phyloP scores from a whole-genome alignment of 2,329 filamentous ascomycete genomes.

The Sclerotinia trifoliorum region DNA sequence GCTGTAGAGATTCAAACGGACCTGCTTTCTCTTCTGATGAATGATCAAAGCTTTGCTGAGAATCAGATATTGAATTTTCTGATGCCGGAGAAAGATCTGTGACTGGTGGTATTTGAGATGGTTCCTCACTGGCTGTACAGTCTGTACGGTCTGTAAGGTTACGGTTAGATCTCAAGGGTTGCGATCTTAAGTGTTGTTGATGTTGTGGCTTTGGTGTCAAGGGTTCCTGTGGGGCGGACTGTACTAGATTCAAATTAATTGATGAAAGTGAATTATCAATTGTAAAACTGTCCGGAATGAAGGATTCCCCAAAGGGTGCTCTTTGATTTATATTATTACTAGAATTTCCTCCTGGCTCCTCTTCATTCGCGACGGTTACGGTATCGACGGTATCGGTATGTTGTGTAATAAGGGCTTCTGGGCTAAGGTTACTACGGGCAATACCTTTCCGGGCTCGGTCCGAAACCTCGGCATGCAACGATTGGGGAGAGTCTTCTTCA shows the following conservation, averaged over 20 bases:
- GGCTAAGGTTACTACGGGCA: conserved; percentile 9
- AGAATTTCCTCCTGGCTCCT: neutral
- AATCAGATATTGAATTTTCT: neutral
- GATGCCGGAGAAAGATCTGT: neutral
- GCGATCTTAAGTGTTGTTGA: neutral
- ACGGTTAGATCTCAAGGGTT: neutral
- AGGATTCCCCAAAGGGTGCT: neutral
- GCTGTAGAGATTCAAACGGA: neutral
- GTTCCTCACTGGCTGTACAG: conserved; percentile 4
- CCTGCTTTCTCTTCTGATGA: neutral
- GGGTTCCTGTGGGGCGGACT: conserved; percentile 16
- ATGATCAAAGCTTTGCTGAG: neutral
- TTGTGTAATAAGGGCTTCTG: conserved; percentile 10
- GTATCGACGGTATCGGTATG: conserved; percentile 14
- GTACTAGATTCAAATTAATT: neutral
- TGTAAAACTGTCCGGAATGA: conserved; percentile 10
- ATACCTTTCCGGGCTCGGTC: conserved; percentile 18
- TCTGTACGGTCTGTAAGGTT: too few relatives aligned
- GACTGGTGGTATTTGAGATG: neutral
- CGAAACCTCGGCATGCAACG: conserved; percentile 16
- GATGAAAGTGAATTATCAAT: neutral
- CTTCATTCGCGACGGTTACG: neutral
- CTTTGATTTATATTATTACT: neutral
- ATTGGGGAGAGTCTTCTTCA: conserved; percentile 1
- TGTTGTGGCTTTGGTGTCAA: conserved; percentile 16